Conservation (phyloP, 2,329 filamentous ascomycete genomes). For the Neofusicoccum parvum region DNA sequence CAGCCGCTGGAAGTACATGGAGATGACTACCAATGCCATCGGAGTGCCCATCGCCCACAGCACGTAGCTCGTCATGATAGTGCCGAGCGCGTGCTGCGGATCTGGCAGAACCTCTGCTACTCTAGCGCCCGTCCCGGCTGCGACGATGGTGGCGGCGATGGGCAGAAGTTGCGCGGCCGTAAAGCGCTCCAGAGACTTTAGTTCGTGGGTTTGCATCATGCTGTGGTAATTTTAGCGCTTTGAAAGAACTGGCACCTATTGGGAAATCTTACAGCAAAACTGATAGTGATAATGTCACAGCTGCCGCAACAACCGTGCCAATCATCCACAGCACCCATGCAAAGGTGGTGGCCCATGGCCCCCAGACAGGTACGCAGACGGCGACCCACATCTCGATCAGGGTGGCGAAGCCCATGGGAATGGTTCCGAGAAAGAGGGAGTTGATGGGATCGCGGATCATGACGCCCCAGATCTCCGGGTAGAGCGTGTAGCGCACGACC, state of each 20-base stretch:
- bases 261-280: conserved; percentile 40
- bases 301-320: conserved; percentile 42
- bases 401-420: conserved; percentile 67
- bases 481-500: conserved; percentile 60
- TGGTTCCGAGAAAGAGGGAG: conserved; percentile 64
- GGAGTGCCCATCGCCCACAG: conserved; percentile 66
- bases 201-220: conserved; percentile 16
- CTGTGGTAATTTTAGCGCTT: neutral
- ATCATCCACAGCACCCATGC: conserved; percentile 51
- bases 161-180: conserved; percentile 65
- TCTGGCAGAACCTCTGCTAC: conserved; percentile 60
- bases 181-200: conserved; percentile 42
- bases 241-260: accelerated
- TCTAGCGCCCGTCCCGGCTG: conserved; percentile 62
- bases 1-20: conserved; percentile 67
- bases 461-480: conserved; percentile 62
- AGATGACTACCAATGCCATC: conserved; percentile 61
- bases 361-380: conserved; percentile 60
- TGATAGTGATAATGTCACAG: conserved; percentile 52
- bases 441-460: conserved; percentile 67
- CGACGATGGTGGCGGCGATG: conserved; percentile 65
- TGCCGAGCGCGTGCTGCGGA: conserved; percentile 56
- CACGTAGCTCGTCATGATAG: conserved; percentile 64
- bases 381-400: conserved; percentile 65
- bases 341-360: conserved; percentile 48